Evolutionary conservation across 441 rosid genomes (phyloP), one percentile per base, ranked within the genome.

Genomic region (Croton setiger): DNA sequence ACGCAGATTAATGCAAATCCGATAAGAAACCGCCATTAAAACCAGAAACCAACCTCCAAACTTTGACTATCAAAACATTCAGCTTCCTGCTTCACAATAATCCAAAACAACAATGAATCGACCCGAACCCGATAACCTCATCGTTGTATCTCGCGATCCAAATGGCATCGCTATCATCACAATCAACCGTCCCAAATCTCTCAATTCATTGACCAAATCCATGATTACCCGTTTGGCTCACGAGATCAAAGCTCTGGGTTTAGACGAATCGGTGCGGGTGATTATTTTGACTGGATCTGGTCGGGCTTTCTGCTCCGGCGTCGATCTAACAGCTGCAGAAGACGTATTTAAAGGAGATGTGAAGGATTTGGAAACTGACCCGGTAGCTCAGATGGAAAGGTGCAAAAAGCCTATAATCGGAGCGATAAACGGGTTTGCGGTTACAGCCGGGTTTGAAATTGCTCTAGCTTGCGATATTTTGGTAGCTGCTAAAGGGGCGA

Each of bases 381-480:
- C 86, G 14, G 87, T 90, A 1, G 76, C 74, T 1, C 96, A 94
- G 71, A 91, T 94, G 97, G 96, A 89, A 56, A 81, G 60, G 23
- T 90, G 90, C 62, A 64, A 75, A 23, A 91, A 88, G 71, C 98
- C 96, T 43, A 88, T 93, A 7, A 88, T 93, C 67, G 96, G 97
- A 41, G 98, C 92, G 2, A 85, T 93, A 27, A 84, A 85, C 71
- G 96, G 96, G 58, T 86, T 87, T 68, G 96, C 95, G 0, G 84
- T 89, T 1, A 93, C 98, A 0, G 98, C 93, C n/a, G 98, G 98
- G 13, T 93, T 93, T 59, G 98, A 93, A 73, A 84, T 91, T 60
- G 80, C 97, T 0, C 85, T 93, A 51, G 96, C 97, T 20, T 91
- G 97, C 59, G 98, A 93, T 80, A 76, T 91, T 7, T 21, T 93